Base-by-base conservation (phyloP, 495 filamentous ascomycete genomes). In the Cercophora newfieldiana region DNA sequence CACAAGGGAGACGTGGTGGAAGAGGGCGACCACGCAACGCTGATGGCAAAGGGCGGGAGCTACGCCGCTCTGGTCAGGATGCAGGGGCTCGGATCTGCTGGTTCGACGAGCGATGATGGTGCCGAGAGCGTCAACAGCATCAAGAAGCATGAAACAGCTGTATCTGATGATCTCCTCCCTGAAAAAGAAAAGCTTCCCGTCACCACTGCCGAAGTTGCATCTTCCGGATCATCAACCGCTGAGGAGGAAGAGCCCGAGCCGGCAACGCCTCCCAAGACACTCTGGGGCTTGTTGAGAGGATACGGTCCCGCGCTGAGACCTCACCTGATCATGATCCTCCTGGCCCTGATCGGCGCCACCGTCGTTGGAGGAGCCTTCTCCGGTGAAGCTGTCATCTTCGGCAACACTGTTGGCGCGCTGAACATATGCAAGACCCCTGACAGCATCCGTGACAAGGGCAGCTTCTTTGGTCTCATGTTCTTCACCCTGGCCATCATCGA, bases 381-480 rank as follows among this genome's bases (percentile, higher is more conserved):
- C 0, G 75, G 72, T 1, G 77, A 75, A 37, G 67, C 73, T 6
- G 76, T 79, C 58, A 78, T 73, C 65, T 69, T 68, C 22, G 65
- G 37, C 19, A 68, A 73, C 33, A 74, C 80, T 6, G 70, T 75
- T 19, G 76, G 75, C 2, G 66, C 68, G 22, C 68, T 81, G 49
- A 78, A 75, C 48, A 69, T 76, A 0, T 76, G 65, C 54, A 74
- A 73, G n/a, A 75, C 65, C 19, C 64, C 66, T 7, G 61, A 65
- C 30, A 66, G 74, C 44, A 68, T 94, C 30, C 85, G 88, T 29
- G 79, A 84, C 4, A 85, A 88, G 61, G 87, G 86, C 47, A 84
- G 92, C 71, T 96, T 97, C 75, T 98, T 93, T 90, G 87, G 87
- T 26, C 73, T 87, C 56, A 96, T 98, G 92, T 97, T 94, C 75